These are phyloP conservation scores for Physcomitrellopsis africana DNA, from an alignment of 225 moss, liverwort and hornwort species.

Conservation along the genomic window DNA sequence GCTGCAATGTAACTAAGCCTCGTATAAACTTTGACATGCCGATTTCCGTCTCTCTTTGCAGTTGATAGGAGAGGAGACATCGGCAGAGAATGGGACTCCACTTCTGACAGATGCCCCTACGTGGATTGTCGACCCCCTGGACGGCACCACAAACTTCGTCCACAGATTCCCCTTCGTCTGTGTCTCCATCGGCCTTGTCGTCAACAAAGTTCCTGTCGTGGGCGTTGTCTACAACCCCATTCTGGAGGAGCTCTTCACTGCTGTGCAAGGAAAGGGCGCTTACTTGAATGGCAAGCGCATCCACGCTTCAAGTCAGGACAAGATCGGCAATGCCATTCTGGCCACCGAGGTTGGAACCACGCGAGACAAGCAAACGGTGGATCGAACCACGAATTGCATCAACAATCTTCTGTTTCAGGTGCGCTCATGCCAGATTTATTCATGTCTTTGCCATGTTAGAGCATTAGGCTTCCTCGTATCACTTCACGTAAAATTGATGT, in stretches of 20 bases:
- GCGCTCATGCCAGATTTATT: no score
- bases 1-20: no score
- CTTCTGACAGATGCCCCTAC: slow-evolving; percentile 75
- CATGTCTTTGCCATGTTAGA: no score
- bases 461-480: no score
- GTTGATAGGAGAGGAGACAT: slow-evolving; percentile 92
- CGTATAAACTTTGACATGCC: background rate
- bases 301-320: slow-evolving; percentile 52
- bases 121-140: slow-evolving; percentile 95
- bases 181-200: slow-evolving; percentile 78
- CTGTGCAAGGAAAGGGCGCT: no score
- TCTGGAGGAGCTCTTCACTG: no score
- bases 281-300: no score
- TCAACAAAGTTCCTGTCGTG: slow-evolving; percentile 69
- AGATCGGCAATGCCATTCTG: slow-evolving; percentile 74
- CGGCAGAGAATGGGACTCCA: slow-evolving; percentile 66
- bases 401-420: slow-evolving; percentile 76
- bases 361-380: slow-evolving; percentile 70
- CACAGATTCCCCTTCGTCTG: slow-evolving; percentile 96
- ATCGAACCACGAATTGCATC: slow-evolving; percentile 60
- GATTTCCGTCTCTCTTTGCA: slow-evolving; percentile 31
- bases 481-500: no score
- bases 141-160: slow-evolving; percentile 97
- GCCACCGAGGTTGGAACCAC: slow-evolving; percentile 93
- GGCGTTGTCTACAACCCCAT: slow-evolving; percentile 49